These are phyloP conservation scores for Lindgomyces ingoldianus DNA, from an alignment of 495 filamentous ascomycete genomes.

Conservation along the genomic window DNA sequence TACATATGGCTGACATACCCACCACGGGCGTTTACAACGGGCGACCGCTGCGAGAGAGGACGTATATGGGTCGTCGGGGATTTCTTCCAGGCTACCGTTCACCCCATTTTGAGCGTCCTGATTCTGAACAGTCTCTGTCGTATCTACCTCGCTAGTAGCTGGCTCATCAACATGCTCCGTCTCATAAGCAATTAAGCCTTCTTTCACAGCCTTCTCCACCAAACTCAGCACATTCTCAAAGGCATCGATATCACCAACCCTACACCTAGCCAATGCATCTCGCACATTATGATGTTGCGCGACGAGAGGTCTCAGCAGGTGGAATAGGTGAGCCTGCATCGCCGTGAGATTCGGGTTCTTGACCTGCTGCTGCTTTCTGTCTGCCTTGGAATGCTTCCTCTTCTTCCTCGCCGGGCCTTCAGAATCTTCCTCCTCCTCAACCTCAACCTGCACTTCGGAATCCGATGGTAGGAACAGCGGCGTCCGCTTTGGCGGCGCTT, in stretches of 20 bases:
- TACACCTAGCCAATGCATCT: slow-evolving; percentile 69
- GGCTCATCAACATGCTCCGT: slow-evolving; percentile 36
- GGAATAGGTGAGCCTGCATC: slow-evolving; percentile 92
- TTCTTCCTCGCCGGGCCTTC: slow-evolving; percentile 60
- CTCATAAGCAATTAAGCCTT: slow-evolving; percentile 74
- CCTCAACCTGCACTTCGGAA: slow-evolving; percentile 26
- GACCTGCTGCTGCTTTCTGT: slow-evolving; percentile 50
- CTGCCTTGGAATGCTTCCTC: slow-evolving; percentile 52
- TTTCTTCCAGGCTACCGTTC: slow-evolving; percentile 3
- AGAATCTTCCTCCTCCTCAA: slow-evolving; percentile 15
- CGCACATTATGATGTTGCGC: slow-evolving; percentile 75
- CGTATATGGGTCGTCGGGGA: slow-evolving; percentile 41
- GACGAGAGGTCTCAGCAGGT: slow-evolving; percentile 81
- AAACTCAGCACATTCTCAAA: slow-evolving; percentile 71
- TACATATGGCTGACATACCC: slow-evolving; percentile 89
- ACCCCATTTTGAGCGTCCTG: slow-evolving; percentile 34
- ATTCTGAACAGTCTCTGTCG: not conserved
- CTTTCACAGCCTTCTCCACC: slow-evolving; percentile 68
- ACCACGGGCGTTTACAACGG: slow-evolving; percentile 78
- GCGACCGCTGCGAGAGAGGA: slow-evolving; percentile 69
- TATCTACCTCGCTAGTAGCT: too few species aligned
- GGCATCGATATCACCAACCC: slow-evolving; percentile 64
- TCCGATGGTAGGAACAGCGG: slow-evolving; percentile 77
- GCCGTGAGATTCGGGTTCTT: slow-evolving; percentile 72
- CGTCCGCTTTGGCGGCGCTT: slow-evolving; percentile 60